Evolutionary conservation across 257 asterid species (phyloP).

Genomic region (Salvia miltiorrhiza): DNA sequence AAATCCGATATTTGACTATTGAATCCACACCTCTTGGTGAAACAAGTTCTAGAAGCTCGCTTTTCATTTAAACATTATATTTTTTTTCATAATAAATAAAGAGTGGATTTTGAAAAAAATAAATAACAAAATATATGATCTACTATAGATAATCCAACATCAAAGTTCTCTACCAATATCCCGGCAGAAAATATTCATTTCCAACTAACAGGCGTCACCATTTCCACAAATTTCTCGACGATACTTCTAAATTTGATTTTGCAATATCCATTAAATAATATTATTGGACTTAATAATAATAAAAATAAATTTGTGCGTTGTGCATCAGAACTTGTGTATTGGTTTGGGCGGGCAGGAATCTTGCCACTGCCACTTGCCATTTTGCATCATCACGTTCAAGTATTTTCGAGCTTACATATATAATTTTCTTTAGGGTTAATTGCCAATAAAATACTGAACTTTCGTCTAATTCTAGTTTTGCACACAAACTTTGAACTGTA

Average conservation of each 20-base stretch:
- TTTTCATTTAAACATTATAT: neutral
- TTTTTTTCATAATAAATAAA: neutral
- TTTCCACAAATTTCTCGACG: neutral
- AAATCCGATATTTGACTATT: neutral
- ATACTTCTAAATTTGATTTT: neutral
- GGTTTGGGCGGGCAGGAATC: neutral
- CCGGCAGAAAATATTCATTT: neutral
- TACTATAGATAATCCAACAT: neutral
- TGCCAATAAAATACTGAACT: no score
- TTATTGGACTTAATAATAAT: neutral
- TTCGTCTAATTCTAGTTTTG: no score
- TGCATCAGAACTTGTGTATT: neutral
- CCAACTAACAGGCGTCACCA: neutral
- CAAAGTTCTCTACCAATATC: neutral
- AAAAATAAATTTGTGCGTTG: neutral
- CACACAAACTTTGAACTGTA: no score
- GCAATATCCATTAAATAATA: neutral
- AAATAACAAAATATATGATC: neutral
- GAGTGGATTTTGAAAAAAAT: no score
- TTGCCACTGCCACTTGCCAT: conserved; percentile 1
- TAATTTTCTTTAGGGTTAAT: neutral
- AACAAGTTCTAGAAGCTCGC: neutral
- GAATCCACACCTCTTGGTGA: neutral
- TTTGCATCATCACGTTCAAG: conserved; percentile 7
- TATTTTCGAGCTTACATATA: neutral